Base-by-base conservation (phyloP, 495 filamentous ascomycete species). In the Aspergillus ostianus region DNA sequence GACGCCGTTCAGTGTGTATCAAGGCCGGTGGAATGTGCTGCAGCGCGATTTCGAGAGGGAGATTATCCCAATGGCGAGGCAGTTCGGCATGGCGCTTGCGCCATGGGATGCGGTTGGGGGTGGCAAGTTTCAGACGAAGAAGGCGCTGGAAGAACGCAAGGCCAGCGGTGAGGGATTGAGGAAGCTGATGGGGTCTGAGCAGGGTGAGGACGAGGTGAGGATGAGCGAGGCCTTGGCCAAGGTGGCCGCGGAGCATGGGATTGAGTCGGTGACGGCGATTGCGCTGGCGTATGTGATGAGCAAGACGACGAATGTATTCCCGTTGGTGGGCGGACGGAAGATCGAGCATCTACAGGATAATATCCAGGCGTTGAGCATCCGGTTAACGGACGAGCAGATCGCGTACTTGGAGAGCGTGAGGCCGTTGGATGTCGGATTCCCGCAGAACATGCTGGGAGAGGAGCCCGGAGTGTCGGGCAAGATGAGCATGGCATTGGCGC, bases 261-360 rank as follows among this genome's bases (percentile, higher is more conserved):
- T 68, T 29, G 71, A 78, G 48, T 64, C 54, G 64, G 41, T 87
- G 51, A 84, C 82, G 13, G 80, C 78, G 51, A 67, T 91, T 23
- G 89, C 90, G 2, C 70, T 91, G 53, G 89, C 90, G 3, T 92
- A 92, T 70, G 85, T 92, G 6, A 80, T 86, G 69, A 79, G 83
- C 68, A 92, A 92, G 71, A 76, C 86, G 13, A 85, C 88, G 0
- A 87, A 91, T 62, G 87, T 90, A 23, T 92, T 91, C 70, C 89
- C 89, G 9, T 85, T 93, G 55, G 79, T 91, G 21, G 89, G 89
- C 15, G 84, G 84, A 3, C 70, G 85, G 10, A 90, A 85, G 67
- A 67, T 88, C 51, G 82, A 85, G 65, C 85, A 91, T 64, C 67
- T 90, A 20, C 75, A 82, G 57, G 80, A 79, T 47, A 91, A 89